These are phyloP conservation scores for Phytophthora cajani DNA, from an alignment of 352 stramenopile species.

Conservation along the genomic window DNA sequence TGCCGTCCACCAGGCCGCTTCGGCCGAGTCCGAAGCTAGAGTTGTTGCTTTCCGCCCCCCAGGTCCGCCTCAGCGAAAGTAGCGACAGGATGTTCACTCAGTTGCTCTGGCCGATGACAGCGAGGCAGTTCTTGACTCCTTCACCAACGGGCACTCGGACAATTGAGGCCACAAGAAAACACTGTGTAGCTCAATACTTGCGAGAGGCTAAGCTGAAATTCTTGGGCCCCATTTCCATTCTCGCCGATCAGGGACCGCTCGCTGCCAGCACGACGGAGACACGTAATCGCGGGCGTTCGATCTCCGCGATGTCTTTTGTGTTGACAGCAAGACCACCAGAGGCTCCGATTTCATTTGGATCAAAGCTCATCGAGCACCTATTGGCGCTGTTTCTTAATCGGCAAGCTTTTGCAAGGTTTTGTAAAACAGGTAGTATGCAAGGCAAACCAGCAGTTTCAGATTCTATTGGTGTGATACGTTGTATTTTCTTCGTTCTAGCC, in stretches of 20 bases:
- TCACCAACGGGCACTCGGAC: slow-evolving; percentile 64
- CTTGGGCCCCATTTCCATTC: slow-evolving; percentile 60
- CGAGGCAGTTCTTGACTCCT: slow-evolving; percentile 65
- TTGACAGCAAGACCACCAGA: slow-evolving; percentile 9
- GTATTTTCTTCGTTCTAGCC: no score
- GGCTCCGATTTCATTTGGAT: slow-evolving; percentile 9
- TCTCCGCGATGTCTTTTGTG: slow-evolving; percentile 24
- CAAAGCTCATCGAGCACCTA: no score
- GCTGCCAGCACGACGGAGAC: slow-evolving; percentile 56
- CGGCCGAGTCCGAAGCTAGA: slow-evolving; percentile 36
- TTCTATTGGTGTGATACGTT: no score
- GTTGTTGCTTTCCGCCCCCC: slow-evolving; percentile 45
- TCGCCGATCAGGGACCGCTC: slow-evolving; percentile 52
- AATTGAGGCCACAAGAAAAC: slow-evolving; percentile 49
- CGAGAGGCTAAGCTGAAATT: slow-evolving; percentile 55
- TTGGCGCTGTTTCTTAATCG: no score
- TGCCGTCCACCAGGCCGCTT: slow-evolving; percentile 50
- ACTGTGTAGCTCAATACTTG: slow-evolving; percentile 55
- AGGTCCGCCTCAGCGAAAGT: slow-evolving; percentile 60
- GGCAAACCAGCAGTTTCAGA: no score
- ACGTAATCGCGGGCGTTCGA: slow-evolving; percentile 48
- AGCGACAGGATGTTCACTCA: slow-evolving; percentile 70
- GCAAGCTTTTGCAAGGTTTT: no score
- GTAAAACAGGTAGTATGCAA: no score
- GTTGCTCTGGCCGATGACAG: slow-evolving; percentile 72